A percentile compares a stretch with the other conserved stretches of the same genome.
Evolutionary conservation across 75 land plant genomes (phyloP).

Genomic region (Cupressus sempervirens): DNA sequence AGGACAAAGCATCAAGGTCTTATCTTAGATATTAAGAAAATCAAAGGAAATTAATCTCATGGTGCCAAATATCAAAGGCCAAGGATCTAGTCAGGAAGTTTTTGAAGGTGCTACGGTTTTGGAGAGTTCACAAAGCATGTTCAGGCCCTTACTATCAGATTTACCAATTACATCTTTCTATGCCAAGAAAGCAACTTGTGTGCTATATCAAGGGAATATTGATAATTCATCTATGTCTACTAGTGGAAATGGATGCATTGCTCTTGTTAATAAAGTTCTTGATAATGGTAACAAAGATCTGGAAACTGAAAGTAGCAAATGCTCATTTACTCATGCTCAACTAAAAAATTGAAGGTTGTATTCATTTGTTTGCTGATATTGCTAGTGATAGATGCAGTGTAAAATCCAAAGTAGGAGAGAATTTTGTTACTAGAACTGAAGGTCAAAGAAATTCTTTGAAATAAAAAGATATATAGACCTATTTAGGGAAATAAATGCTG

Average conservation of each 20-base stretch:
- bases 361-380: not conserved
- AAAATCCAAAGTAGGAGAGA: not conserved
- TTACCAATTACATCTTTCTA: too few relatives aligned
- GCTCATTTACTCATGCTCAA: too few relatives aligned
- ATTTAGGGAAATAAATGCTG: not conserved
- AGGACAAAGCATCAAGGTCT: too few relatives aligned
- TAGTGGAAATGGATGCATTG: constrained; percentile 68
- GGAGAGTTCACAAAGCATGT: too few relatives aligned
- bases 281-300: constrained; percentile 48
- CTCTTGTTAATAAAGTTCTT: constrained; percentile 46
- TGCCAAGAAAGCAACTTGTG: constrained; percentile 37
- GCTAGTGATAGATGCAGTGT: not conserved
- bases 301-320: too few relatives aligned
- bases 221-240: constrained; percentile 57
- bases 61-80: too few relatives aligned
- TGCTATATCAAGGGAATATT: constrained; percentile 34
- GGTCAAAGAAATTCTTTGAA: not conserved
- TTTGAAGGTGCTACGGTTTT: too few relatives aligned
- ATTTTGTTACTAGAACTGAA: not conserved
- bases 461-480: not conserved
- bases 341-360: not conserved
- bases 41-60: too few relatives aligned
- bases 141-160: too few relatives aligned
- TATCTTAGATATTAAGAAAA: too few relatives aligned
- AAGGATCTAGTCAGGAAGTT: too few relatives aligned